Percentiles rank a stretch among this genome's conserved stretches.
Conservation (phyloP, 2,329 filamentous ascomycete species). For the Metarhizium robertsii region DNA sequence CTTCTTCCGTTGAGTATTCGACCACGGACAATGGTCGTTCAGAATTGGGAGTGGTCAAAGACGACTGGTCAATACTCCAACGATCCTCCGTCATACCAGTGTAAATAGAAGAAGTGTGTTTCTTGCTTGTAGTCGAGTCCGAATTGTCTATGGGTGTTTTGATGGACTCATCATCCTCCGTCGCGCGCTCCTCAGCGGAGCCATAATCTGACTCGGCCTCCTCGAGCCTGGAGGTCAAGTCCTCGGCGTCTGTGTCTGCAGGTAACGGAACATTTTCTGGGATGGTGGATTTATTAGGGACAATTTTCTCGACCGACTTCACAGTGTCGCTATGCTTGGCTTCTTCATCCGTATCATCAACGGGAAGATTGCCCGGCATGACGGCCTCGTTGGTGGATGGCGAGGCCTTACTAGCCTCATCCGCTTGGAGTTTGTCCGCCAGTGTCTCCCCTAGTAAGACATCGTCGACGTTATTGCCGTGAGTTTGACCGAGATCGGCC, state of each 20-base stretch:
- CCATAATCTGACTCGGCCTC: constrained; percentile 1
- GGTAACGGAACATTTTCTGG: not conserved
- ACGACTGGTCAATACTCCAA: constrained; percentile 28
- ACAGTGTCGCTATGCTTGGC: not conserved
- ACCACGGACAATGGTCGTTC: constrained; percentile 24
- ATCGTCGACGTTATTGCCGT: not conserved
- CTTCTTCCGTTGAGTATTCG: constrained; percentile 21
- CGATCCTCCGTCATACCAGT: constrained; percentile 27
- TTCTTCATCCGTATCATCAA: constrained; percentile 1
- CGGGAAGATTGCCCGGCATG: not conserved
- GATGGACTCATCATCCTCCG: constrained; percentile 1
- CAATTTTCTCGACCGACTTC: not conserved
- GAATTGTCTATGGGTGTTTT: constrained; percentile 14
- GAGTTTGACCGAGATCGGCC: not conserved
- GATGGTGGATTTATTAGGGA: not conserved
- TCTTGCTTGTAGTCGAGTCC: constrained; percentile 19
- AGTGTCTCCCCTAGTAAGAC: not conserved
- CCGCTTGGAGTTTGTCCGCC: not conserved
- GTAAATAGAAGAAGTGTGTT: constrained; percentile 28
- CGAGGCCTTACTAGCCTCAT: not conserved
- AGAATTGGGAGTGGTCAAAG: constrained; percentile 28
- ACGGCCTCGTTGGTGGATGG: constrained; percentile 1
- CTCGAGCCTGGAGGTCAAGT: not conserved
- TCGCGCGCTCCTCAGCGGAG: not conserved
- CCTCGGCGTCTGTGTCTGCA: constrained; percentile 2